These are phyloP conservation scores for Phytophthora europaea DNA, from an alignment of 352 stramenopile species.

Conservation along the genomic window DNA sequence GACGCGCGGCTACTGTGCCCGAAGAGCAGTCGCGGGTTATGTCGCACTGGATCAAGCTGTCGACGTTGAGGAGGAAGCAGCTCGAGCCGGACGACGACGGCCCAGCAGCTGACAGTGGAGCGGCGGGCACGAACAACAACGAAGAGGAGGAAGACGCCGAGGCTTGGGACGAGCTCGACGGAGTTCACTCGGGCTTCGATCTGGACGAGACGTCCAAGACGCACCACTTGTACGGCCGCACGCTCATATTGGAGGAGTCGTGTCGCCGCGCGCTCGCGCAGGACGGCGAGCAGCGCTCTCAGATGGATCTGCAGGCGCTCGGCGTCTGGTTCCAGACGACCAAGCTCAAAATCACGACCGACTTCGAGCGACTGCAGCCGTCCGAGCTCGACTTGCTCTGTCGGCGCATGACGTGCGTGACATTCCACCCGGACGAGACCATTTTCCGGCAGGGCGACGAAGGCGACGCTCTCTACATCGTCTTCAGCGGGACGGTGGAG, in stretches of 20 bases:
- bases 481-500: conserved; percentile 71
- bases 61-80: conserved; percentile 47
- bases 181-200: conserved; percentile 60
- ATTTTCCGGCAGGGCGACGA: conserved; percentile 80
- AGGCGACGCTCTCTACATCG: conserved; percentile 78
- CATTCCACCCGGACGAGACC: conserved; percentile 61
- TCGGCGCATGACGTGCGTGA: conserved; percentile 61
- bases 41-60: conserved; percentile 66
- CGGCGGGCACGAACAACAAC: conserved; percentile 12
- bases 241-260: conserved; percentile 75
- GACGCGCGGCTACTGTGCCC: not conserved
- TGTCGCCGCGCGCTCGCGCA: conserved; percentile 67
- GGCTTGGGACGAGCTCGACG: conserved; percentile 36
- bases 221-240: conserved; percentile 62
- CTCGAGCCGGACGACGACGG: conserved; percentile 24
- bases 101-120: not conserved
- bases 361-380: conserved; percentile 72
- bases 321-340: conserved; percentile 80
- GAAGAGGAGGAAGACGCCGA: conserved; percentile 28
- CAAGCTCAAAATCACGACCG: conserved; percentile 79
- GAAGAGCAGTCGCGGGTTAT: conserved; percentile 66
- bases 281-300: conserved; percentile 62
- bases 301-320: conserved; percentile 69
- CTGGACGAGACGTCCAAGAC: conserved; percentile 34
- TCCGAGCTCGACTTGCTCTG: conserved; percentile 72